These are phyloP conservation scores for Babesia divergens DNA, from an alignment of 169 alveolate genomes.

Conservation along the genomic window DNA sequence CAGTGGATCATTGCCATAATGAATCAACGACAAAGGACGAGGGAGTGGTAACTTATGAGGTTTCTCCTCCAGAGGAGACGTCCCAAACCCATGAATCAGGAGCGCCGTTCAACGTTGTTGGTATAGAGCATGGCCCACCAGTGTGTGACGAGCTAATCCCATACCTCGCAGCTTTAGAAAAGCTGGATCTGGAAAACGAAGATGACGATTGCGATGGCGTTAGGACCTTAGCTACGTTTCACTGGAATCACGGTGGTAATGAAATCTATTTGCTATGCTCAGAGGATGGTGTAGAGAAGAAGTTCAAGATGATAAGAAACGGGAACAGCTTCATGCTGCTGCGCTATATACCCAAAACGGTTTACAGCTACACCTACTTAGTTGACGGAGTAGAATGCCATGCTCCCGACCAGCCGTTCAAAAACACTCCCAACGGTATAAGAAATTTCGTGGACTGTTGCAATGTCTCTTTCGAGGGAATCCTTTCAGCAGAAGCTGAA, in stretches of 20 bases:
- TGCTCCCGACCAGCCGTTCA: slow-evolving; percentile 55
- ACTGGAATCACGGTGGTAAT: slow-evolving; percentile 60
- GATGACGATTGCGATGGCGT: background rate
- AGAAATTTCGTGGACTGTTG: slow-evolving; percentile 36
- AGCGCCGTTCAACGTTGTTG: too few species aligned
- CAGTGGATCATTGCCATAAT: too few species aligned
- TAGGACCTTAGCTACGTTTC: slow-evolving; percentile 8
- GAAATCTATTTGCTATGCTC: slow-evolving; percentile 51
- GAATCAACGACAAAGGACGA: too few species aligned
- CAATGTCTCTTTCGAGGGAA: slow-evolving; percentile 23
- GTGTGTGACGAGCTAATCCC: too few species aligned
- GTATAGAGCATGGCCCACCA: too few species aligned
- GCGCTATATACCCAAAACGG: slow-evolving; percentile 38
- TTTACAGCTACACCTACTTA: slow-evolving; percentile 20
- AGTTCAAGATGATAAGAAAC: slow-evolving; percentile 35
- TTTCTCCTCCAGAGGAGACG: too few species aligned
- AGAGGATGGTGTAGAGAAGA: slow-evolving; percentile 26
- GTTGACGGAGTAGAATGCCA: slow-evolving; percentile 50
- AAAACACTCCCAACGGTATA: slow-evolving; percentile 26
- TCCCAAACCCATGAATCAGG: too few species aligned
- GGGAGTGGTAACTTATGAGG: too few species aligned
- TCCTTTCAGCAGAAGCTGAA: background rate
- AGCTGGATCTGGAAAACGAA: background rate
- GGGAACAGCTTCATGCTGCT: slow-evolving; percentile 44
- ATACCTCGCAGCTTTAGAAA: too few species aligned